phyloP scores from a whole-genome alignment of 2,329 filamentous ascomycete genomes.

The Neopestalotiopsis sp. region DNA sequence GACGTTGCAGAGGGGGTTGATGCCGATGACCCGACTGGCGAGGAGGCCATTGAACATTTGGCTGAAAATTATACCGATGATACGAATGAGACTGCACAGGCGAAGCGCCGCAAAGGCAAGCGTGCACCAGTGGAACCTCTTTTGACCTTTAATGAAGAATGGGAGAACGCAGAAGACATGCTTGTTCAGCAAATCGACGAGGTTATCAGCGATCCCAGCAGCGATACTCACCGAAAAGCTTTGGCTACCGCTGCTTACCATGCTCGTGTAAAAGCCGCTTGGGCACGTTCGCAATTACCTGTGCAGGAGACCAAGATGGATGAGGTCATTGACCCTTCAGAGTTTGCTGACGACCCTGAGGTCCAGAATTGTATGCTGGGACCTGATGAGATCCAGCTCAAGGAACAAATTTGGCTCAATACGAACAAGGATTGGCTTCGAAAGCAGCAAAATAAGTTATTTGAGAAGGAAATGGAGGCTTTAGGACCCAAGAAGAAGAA shows the following conservation, averaged over 20 bases:
- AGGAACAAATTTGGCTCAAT: slow-evolving; percentile 93
- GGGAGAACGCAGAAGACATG: slow-evolving; percentile 66
- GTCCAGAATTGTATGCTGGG: slow-evolving; percentile 79
- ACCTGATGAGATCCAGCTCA: slow-evolving; percentile 76
- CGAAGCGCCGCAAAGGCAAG: slow-evolving; percentile 30
- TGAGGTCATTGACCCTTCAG: slow-evolving; percentile 73
- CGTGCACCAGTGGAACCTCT: slow-evolving; percentile 42
- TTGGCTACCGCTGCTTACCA: slow-evolving; percentile 64
- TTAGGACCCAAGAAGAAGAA: slow-evolving; percentile 58
- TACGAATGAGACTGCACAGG: slow-evolving; percentile 11
- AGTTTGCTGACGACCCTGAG: slow-evolving; percentile 90
- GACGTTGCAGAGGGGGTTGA: slow-evolving; percentile 33
- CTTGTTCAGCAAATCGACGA: slow-evolving; percentile 74
- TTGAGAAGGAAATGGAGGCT: slow-evolving; percentile 69
- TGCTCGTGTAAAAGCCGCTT: slow-evolving; percentile 57
- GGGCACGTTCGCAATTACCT: slow-evolving; percentile 54
- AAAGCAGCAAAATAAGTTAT: slow-evolving; percentile 81
- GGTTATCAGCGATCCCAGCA: slow-evolving; percentile 68
- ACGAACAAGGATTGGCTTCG: slow-evolving; percentile 95
- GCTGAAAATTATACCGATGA: slow-evolving; percentile 34
- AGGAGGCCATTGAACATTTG: slow-evolving; percentile 49
- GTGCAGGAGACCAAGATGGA: slow-evolving; percentile 59
- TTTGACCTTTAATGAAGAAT: slow-evolving; percentile 65
- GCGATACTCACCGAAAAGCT: slow-evolving; percentile 56
- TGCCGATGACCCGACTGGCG: slow-evolving; percentile 39